Evolutionary conservation across 2,329 filamentous ascomycete species (phyloP).

Genomic region (Aureobasidium melanogenum): DNA sequence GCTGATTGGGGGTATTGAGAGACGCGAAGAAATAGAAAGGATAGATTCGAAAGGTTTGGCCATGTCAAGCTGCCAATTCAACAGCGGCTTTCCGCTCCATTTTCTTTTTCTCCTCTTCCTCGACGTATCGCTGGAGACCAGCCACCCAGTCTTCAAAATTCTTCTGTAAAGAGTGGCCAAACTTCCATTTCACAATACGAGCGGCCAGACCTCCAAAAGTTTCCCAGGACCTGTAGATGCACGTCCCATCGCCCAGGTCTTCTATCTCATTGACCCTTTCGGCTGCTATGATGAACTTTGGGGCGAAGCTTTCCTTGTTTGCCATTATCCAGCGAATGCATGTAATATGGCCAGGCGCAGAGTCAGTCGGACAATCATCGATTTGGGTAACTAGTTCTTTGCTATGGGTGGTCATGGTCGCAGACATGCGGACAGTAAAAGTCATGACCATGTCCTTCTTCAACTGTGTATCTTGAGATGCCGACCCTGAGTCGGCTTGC

Average conservation of each 20-base stretch:
- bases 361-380: constrained; percentile 19
- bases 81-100: not conserved
- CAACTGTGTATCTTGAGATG: constrained; percentile 15
- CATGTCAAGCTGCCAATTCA: constrained; percentile 1
- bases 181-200: constrained; percentile 35
- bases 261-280: constrained; percentile 41
- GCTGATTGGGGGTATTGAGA: not conserved
- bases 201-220: constrained; percentile 34
- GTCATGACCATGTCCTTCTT: constrained; percentile 35
- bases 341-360: constrained; percentile 19
- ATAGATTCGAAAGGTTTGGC: too few relatives aligned
- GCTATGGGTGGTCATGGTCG: constrained; percentile 20
- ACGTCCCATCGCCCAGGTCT: constrained; percentile 29
- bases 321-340: constrained; percentile 24
- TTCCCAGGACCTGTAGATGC: constrained; percentile 36
- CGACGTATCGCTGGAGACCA: constrained; percentile 34
- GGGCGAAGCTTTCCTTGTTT: constrained; percentile 22
- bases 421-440: constrained; percentile 35
- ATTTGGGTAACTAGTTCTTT: constrained; percentile 29
- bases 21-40: too few relatives aligned
- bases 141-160: constrained; percentile 33
- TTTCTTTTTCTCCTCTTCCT: constrained; percentile 19
- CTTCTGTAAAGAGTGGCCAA: constrained; percentile 27
- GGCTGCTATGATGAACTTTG: constrained; percentile 29
- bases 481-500: constrained; percentile 24